These are phyloP conservation scores for Periconia sp. DNA, from an alignment of 2,329 filamentous ascomycete species.

Conservation along the genomic window DNA sequence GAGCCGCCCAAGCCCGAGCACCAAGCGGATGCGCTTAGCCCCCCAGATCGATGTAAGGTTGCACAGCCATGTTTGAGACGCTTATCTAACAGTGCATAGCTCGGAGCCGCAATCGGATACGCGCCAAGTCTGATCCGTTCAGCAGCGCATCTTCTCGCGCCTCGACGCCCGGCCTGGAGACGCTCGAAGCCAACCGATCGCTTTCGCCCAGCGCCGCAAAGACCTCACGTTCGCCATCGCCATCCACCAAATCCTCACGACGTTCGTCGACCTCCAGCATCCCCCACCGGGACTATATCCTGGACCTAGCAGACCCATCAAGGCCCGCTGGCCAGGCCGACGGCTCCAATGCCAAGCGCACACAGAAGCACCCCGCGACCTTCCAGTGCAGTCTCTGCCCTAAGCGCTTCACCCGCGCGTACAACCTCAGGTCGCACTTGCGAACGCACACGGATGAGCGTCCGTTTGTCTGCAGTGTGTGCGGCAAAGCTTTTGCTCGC, in stretches of 20 bases:
- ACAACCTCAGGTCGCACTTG: slow-evolving; percentile 93
- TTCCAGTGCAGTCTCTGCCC: slow-evolving; percentile 95
- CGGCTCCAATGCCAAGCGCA: slow-evolving; percentile 69
- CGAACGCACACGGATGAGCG: slow-evolving; percentile 97
- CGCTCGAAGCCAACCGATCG: slow-evolving; percentile 40
- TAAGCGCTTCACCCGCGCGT: slow-evolving; percentile 94
- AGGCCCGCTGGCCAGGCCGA: slow-evolving; percentile 66
- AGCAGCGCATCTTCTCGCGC: slow-evolving; percentile 55
- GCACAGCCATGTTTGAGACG: slow-evolving; percentile 2
- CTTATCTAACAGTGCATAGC: slow-evolving; percentile 45
- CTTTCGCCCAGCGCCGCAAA: slow-evolving; percentile 53
- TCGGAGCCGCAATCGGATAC: slow-evolving; percentile 61
- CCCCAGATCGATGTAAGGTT: slow-evolving; percentile 70
- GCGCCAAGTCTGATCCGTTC: slow-evolving; percentile 67
- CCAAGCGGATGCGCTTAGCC: slow-evolving; percentile 77
- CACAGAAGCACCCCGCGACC: slow-evolving; percentile 96
- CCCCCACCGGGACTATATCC: slow-evolving; percentile 74
- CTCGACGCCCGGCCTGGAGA: slow-evolving; percentile 45
- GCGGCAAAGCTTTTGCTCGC: slow-evolving; percentile 94
- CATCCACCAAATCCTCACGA: slow-evolving; percentile 54
- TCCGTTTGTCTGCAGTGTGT: slow-evolving; percentile 96
- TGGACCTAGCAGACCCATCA: slow-evolving; percentile 87
- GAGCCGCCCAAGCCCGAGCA: slow-evolving; percentile 69
- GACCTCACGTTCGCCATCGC: slow-evolving; percentile 55
- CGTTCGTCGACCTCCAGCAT: slow-evolving; percentile 60